Percentiles rank a stretch among this genome's conserved stretches.
These are phyloP conservation scores for Tephrocybe sp. DNA, from an alignment of 768 basidiomycete species.

Conservation along the genomic window DNA sequence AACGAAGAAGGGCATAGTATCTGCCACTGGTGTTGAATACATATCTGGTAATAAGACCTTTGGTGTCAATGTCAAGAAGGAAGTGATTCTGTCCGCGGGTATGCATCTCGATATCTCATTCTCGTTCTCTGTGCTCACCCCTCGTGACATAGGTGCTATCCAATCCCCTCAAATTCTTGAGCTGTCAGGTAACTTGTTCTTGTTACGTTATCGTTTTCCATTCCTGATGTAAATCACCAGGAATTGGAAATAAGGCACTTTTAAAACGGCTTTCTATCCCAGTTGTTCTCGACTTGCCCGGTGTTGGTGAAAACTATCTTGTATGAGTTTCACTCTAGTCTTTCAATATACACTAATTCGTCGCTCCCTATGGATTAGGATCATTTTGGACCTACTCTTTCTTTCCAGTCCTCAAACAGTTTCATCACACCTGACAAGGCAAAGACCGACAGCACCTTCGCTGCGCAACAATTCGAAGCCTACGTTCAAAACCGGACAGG, in stretches of 20 bases:
- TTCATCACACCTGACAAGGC: neutral
- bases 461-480: neutral
- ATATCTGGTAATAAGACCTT: constrained; percentile 5
- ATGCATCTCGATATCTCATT: neutral
- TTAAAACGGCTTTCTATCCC: constrained; percentile 28
- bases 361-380: neutral
- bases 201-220: neutral
- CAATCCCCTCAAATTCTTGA: constrained; percentile 25
- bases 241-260: constrained; percentile 31
- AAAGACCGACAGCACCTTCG: neutral
- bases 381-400: constrained; percentile 1
- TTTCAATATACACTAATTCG: neutral
- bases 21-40: constrained; percentile 15
- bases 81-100: constrained; percentile 23
- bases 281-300: constrained; percentile 33
- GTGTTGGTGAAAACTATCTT: constrained; percentile 40
- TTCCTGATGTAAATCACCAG: constrained; percentile 32
- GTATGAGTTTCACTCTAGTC: neutral
- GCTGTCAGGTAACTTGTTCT: constrained; percentile 18
- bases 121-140: too few species aligned
- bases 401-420: neutral
- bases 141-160: constrained; percentile 21
- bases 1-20: neutral
- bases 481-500: constrained; percentile 7
- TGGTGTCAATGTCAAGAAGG: constrained; percentile 13